Evolutionary conservation across 139 green algal genomes (phyloP).

Genomic region (Chlamydomonas sp.): DNA sequence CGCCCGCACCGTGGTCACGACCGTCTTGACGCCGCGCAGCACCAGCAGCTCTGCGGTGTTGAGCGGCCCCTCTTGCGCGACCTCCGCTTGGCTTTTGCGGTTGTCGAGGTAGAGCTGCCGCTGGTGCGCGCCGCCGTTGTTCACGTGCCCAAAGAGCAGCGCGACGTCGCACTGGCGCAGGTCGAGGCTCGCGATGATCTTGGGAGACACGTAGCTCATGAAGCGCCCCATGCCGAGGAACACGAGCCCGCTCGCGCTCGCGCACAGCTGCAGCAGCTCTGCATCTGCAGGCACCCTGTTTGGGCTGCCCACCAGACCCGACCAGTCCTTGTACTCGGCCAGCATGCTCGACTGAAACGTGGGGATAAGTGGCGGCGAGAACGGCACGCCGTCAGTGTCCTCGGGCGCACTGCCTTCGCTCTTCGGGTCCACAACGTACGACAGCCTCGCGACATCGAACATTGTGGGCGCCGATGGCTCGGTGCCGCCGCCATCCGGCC

Average conservation of each 20-base stretch:
- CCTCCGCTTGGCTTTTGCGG: conserved; percentile 25
- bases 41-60: conserved; percentile 28
- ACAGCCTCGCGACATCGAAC: conserved; percentile 19
- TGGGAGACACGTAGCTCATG: conserved; percentile 20
- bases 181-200: conserved; percentile 24
- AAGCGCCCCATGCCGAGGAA: conserved; percentile 39
- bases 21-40: conserved; percentile 27
- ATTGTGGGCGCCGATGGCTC: too few species aligned
- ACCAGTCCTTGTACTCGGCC: conserved; percentile 22
- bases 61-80: conserved; percentile 20
- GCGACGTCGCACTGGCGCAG: conserved; percentile 23
- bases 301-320: conserved; percentile 16
- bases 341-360: conserved; percentile 22
- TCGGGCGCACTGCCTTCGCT: conserved; percentile 25
- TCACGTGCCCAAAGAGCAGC: conserved; percentile 36
- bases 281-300: conserved; percentile 6
- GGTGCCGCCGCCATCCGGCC: neutral
- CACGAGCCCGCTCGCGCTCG: conserved; percentile 18
- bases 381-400: conserved; percentile 20
- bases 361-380: conserved; percentile 20
- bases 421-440: conserved; percentile 30
- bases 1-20: conserved; percentile 7
- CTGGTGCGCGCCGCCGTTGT: conserved; percentile 31
- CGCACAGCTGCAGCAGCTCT: conserved; percentile 14
- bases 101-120: conserved; percentile 43